Base-by-base conservation (phyloP, 352 stramenopile genomes). In the Phytophthora pseudosyringae region DNA sequence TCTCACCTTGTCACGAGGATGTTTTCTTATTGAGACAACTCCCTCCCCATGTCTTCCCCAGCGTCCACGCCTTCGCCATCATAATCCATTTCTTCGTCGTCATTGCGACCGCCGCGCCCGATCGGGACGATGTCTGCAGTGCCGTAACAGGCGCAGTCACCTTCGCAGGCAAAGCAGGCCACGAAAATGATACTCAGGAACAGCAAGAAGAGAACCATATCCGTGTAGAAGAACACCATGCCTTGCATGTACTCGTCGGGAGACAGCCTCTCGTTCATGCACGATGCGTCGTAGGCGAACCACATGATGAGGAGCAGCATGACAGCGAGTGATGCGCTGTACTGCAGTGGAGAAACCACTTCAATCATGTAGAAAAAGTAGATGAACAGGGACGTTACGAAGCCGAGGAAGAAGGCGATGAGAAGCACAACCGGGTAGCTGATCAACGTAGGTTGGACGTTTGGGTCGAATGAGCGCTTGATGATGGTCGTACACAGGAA, bases 161-260 rank as follows among this genome's bases (percentile, higher is more conserved):
- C 83, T 70, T 93, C 83, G 40, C 83, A 93, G 6, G 83, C 83
- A 52, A 91, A 88, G 46, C 81, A 93, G 13, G 80, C 78, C 29
- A 93, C 76, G 64, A 93, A 85, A 61, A 93, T 87, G 65, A 89
- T 89, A 64, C 81, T 83, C 21, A 93, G 47, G 65, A 93, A 93
- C 40, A 91, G 59, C 33, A 93, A 44, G 71, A 91, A 93, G 10
- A 93, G 76, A 51, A 90, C 81, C 74, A 91, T 90, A 53, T 93
- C 84, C 3, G 84, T 93, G 71, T 93, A 93, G 68, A 90, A 93
- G 65, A 90, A 89, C 16, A 93, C 79, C 81, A 92, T 87, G 50
- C 83, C 83, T 55, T 90, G 82, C 83, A 93, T 91, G 67, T 91
- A 93, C 66, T 93, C 83, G 66, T 93, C 83, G 5, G 81, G 83